Percentiles rank a stretch among this genome's conserved stretches.
Conservation (phyloP, 768 basidiomycete species). For the Pisolithus marmoratus region DNA sequence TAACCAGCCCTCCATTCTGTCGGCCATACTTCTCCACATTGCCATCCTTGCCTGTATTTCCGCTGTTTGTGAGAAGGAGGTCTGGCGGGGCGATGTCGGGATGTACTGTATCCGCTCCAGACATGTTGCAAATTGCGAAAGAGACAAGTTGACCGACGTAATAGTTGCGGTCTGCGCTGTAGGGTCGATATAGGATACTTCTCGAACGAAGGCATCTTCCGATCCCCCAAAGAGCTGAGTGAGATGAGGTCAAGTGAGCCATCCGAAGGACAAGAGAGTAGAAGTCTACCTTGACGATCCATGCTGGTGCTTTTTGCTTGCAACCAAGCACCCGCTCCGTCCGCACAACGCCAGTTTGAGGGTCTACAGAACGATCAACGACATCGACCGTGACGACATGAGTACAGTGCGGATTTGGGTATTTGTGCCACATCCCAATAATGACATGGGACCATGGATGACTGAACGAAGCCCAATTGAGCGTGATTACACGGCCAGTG, state of each 20-base stretch:
- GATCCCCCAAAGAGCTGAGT: conserved; percentile 82
- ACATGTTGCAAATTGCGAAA: conserved; percentile 93
- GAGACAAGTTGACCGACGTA: conserved; percentile 87
- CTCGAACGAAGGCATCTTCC: conserved; percentile 91
- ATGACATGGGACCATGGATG: conserved; percentile 90
- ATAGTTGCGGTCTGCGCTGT: conserved; percentile 73
- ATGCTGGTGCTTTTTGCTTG: conserved; percentile 85
- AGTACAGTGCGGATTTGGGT: conserved; percentile 88
- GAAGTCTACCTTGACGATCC: conserved; percentile 85
- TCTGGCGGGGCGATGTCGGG: conserved; percentile 58
- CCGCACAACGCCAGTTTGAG: conserved; percentile 80
- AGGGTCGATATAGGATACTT: conserved; percentile 92
- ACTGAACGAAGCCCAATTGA: conserved; percentile 35
- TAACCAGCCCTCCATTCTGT: conserved; percentile 80
- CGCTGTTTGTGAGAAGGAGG: conserved; percentile 83
- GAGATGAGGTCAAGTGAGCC: conserved; percentile 3
- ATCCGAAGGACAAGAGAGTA: neutral
- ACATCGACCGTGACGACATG: conserved; percentile 88
- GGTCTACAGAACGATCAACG: conserved; percentile 77
- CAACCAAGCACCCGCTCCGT: conserved; percentile 88
- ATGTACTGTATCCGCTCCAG: conserved; percentile 86
- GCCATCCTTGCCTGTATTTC: conserved; percentile 81
- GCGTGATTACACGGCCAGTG: conserved; percentile 5
- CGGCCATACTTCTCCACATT: conserved; percentile 76
- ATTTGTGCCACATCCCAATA: conserved; percentile 93